Base-by-base conservation (phyloP, 2,329 filamentous ascomycete genomes). In the Talaromyces islandicus region DNA sequence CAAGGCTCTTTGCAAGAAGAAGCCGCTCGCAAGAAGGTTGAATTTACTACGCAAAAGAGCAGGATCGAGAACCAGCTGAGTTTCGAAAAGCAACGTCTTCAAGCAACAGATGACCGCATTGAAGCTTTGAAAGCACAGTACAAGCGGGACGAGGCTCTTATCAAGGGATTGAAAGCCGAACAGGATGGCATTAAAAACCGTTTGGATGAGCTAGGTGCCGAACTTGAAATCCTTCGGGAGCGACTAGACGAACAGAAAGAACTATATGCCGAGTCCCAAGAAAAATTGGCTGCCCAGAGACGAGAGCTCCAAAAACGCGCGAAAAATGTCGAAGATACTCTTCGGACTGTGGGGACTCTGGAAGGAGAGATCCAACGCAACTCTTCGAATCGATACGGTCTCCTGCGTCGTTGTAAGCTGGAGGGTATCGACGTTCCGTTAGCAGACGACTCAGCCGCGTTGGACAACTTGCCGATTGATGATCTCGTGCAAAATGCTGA, bases 1-100 rank as follows among this genome's bases (percentile, higher is more conserved):
- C 94, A 97, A 75, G 93, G 94, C 54, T 92, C 89, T 48, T 80
- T 96, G 54, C 92, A 97, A 74, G 91, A 96, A 72, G 91, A 97
- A 72, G 90, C 90, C 51, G 88, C 88, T 0, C 88, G 94, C 74
- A 92, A 92, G 79, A 91, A 91, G 64, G 87, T 90, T 57, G 88
- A 92, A 65, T 97, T 96, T 68, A 89, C 88, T 59, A 87, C 89
- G 4, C 94, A 99, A 71, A 83, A 82, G 66, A 85, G 81, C 62
- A 81, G 79, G 57, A 79, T 88, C 53, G 79, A 86, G 65, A 85
- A 84, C 65, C 80, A 85, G 65, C 76, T 88, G 55, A 81, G 77
- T 62, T 87, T 86, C 63, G 84, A 87, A 67, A 89, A 88, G 70
- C 87, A 91, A 67, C 86, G 87, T 48, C 79, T 97, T 30, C 83